phyloP scores from a whole-genome alignment of 495 filamentous ascomycete species.

The Tuber brumale region DNA sequence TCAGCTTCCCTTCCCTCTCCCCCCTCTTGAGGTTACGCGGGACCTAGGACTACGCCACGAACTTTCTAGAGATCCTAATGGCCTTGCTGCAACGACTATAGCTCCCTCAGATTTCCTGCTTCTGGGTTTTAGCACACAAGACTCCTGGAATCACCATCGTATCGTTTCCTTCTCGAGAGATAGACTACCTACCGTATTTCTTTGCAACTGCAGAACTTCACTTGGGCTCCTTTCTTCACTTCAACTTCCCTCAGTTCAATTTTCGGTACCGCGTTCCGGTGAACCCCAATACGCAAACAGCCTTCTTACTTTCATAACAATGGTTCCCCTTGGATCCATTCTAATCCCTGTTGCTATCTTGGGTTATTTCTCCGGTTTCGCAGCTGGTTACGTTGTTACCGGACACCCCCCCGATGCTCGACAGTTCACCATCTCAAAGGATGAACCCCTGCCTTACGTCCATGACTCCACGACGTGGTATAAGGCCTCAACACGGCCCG shows the following conservation, averaged over 20 bases:
- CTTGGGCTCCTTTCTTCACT: neutral
- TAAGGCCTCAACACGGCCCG: slow-evolving; percentile 4
- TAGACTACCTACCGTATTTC: neutral
- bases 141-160: neutral
- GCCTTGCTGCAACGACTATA: neutral
- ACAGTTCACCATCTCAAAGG: neutral
- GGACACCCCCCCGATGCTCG: neutral
- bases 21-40: neutral
- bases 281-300: neutral
- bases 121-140: neutral
- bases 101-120: neutral
- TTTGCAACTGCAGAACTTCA: neutral
- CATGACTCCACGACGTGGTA: neutral
- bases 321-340: slow-evolving; percentile 25
- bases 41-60: neutral
- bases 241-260: neutral
- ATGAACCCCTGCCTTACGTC: neutral
- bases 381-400: neutral
- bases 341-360: slow-evolving; percentile 15
- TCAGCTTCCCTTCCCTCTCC: neutral
- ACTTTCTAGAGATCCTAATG: neutral
- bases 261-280: neutral
- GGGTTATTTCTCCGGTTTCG: slow-evolving; percentile 11
- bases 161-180: neutral
- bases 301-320: neutral